These are phyloP conservation scores for Schizochytrium sp. DNA, from an alignment of 108 stramenopile genomes.

Conservation along the genomic window DNA sequence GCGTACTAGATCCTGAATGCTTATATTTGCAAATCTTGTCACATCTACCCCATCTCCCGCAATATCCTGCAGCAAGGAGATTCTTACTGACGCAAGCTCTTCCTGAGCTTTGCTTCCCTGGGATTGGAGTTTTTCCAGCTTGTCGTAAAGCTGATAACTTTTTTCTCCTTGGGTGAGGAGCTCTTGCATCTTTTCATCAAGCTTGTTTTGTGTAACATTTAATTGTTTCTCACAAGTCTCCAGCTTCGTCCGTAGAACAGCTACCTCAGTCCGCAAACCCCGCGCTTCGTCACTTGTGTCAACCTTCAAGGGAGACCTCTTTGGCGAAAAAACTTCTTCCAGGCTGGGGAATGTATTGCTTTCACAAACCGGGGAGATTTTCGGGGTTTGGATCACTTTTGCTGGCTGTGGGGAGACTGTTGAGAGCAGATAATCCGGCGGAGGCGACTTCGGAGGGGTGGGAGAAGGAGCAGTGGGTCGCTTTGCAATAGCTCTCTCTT, in stretches of 20 bases:
- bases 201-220: not conserved
- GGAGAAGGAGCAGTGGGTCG: not conserved
- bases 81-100: not conserved
- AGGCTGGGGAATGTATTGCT: not conserved
- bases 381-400: not conserved
- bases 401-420: not conserved
- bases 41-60: conserved; percentile 42
- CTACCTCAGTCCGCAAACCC: conserved; percentile 22
- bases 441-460: not conserved
- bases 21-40: not conserved
- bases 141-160: conserved; percentile 43
- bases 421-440: not conserved
- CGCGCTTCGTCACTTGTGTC: conserved; percentile 23
- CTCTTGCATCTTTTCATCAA: conserved; percentile 43
- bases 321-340: not conserved
- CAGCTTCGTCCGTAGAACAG: conserved; percentile 7
- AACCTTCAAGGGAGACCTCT: not conserved
- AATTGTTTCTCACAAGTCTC: not conserved
- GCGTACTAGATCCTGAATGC: conserved; percentile 10
- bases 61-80: conserved; percentile 12
- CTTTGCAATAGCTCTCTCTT: too few species aligned
- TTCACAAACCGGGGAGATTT: not conserved
- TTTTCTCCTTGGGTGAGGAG: conserved; percentile 41
- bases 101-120: not conserved
- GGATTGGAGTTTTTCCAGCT: not conserved